Evolutionary conservation across 768 basidiomycete genomes (phyloP), one percentile per base, ranked within the genome.

Genomic region (Megacollybia marginata): DNA sequence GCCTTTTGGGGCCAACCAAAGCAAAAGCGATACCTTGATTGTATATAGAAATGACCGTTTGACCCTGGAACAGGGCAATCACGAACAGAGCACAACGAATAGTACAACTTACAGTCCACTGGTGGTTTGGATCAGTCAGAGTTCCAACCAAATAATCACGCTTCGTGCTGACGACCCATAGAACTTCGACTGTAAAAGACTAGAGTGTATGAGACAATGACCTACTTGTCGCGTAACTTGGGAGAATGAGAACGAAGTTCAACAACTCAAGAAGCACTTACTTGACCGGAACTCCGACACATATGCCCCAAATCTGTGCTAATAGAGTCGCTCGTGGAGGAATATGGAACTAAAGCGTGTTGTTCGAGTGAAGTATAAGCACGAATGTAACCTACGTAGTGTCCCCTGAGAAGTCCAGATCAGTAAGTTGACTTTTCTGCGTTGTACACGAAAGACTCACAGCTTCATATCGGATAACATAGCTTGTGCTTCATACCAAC

Each of bases 401-500:
- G 60, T 1, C 60, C 60, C 9, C 59, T 61, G 46, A 28, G 6
- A 28, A 28, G 23, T 28, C 23, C 23, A 28, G 6, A 18, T 48
- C 19, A 23, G 23, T 28, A 28, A 40, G 34, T 5, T 19, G 23
- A 19, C 23, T 28, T 28, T n/a, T 28, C 4, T 28, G 23, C 23
- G 6, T 28, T 28, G 23, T 28, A 28, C 23, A 28, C 23, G 32
- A 48, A 11, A 28, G 1, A 49, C 59, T 38, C 42, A 61, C 59
- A 61, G 57, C 35, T 61, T 61, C 60, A 61, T 61, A 42, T 61
- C 60, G 9, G 56, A 47, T 15, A 61, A 43, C 60, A 61, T 61
- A 46, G 52, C 57, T 42, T 59, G 59, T 1, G 60, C 60, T 51
- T 57, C 56, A 36, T 61, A 61, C 60, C 60, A 61, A 45, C 52